Base-by-base conservation (phyloP, 2,329 filamentous ascomycete species). In the Diaporthe vexans region DNA sequence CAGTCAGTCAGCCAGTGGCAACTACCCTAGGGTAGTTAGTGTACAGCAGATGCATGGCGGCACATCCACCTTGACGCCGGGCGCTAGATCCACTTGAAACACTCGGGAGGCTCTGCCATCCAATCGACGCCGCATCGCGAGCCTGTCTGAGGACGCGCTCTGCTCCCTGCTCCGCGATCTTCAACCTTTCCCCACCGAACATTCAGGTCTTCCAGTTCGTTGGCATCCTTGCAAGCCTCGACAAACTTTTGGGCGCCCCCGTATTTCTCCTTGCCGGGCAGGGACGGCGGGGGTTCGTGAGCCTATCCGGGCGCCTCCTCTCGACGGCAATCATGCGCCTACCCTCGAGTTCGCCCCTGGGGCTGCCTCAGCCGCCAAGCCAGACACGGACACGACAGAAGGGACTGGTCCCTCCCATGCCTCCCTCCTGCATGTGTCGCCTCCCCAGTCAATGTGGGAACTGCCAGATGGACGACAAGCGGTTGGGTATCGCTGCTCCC, bases 31-130 rank as follows among this genome's bases (percentile, higher is more conserved):
- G n/a, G n/a, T n/a, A n/a, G n/a, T n/a, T 19, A 46, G 43, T 46
- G 29, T 4, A 29, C 46, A 24, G 35, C 67, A 71, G 74, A 69
- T 70, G 73, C 74, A 76, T 63, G 57, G 33, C 72, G 73, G 76
- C 72, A 72, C 78, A 78, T 72, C 68, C 68, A 72, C 59, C 33
- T 52, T 57, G 35, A 51, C 46, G 70, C 73, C 43, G 43, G 76
- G 78, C 78, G 75, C 77, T 78, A 78, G 77, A 75, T 73, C 29
- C 72, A 76, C 57, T 77, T 80, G 79, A 81, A 80, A 81, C 79
- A 59, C 63, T 40, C 75, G 71, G 76, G 73, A 76, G 72, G 73
- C 67, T 67, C 76, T 78, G 74, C 33, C 61, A 77, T 76, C 79
- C 79, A 81, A 81, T 80, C 78, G 76, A 77, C 72, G 52, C 54